Percentiles rank a stretch among this genome's conserved stretches.
phyloP scores from a whole-genome alignment of 768 basidiomycete species.

The Leccinum subgranulosum region DNA sequence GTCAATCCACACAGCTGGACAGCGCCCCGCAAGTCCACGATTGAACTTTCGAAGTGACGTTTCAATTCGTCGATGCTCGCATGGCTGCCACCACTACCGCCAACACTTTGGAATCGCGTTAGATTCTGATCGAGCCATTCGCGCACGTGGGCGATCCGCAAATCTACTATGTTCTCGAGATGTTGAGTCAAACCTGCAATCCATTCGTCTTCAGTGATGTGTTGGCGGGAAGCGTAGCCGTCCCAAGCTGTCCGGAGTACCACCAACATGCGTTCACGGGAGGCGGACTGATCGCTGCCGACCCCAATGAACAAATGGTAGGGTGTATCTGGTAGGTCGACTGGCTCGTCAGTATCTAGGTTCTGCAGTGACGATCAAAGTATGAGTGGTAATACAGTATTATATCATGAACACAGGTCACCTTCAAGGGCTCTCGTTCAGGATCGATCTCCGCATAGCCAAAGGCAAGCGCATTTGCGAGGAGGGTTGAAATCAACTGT shows the following conservation, averaged over 20 bases:
- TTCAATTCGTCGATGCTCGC: constrained; percentile 45
- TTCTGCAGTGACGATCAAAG: constrained; percentile 35
- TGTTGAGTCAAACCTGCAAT: constrained; percentile 34
- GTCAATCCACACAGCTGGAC: constrained; percentile 48
- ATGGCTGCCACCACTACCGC: constrained; percentile 18
- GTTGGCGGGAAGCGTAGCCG: constrained; percentile 16
- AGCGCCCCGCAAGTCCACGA: constrained; percentile 44
- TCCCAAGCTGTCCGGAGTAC: constrained; percentile 20
- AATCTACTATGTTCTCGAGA: constrained; percentile 38
- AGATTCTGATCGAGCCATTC: constrained; percentile 52
- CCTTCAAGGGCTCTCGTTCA: constrained; percentile 49
- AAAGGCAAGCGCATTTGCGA: constrained; percentile 46
- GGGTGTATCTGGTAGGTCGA: constrained; percentile 38
- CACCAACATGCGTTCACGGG: constrained; percentile 15
- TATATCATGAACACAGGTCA: constrained; percentile 7
- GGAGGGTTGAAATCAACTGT: constrained; percentile 38
- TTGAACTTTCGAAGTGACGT: constrained; percentile 39
- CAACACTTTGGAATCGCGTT: constrained; percentile 39
- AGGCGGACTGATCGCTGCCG: constrained; percentile 10
- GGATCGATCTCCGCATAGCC: constrained; percentile 47
- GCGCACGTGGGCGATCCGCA: constrained; percentile 45
- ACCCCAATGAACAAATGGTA: constrained; percentile 34
- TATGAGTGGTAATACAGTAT: rapidly evolving
- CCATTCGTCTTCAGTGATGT: constrained; percentile 35
- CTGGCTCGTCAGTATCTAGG: constrained; percentile 45